Base-by-base conservation (phyloP, 2,329 filamentous ascomycete species). In the Pseudogymnoascus destructans region DNA sequence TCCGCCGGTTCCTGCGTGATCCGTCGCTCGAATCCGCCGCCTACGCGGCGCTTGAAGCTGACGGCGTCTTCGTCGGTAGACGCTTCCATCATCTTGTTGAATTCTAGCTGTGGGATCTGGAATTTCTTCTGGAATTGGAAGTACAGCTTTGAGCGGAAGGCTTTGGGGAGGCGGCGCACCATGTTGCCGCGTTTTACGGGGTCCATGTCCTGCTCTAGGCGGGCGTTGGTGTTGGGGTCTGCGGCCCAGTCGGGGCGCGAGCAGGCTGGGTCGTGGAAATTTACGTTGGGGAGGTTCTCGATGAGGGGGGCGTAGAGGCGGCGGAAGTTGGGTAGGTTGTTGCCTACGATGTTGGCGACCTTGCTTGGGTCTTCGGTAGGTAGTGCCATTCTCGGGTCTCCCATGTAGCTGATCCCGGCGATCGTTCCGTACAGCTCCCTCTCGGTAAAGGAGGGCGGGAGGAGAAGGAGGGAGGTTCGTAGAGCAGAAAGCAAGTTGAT, bases 71-170 rank as follows among this genome's bases (percentile, higher is more conserved):
- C 85, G 58, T 93, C 86, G 59, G 79, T 80, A 40, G 79, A 81
- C n/a, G 82, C 80, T 60, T 88, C 79, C 71, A 96, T 85, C 83
- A 97, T 91, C 66, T 82, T 79, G 66, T 87, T 77, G 70, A 95
- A 98, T 58, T 95, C 89, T 3, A 81, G 79, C 13, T 84, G 83
- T 0, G 92, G 89, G 42, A 98, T 93, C 59, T 81, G 79, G 67
- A 91, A 95, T 67, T 95, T 92, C 69, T 86, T 84, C 70, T 95
- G 91, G 71, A 96, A 98, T 66, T 91, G 84, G 71, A 95, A 95
- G 73, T 98, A 98, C 0, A 98, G 76, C 60, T 89, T 91, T 58
- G 87, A 82, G 35, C 93, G 82, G 77, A 98, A 97, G 5, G 84
- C 79, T 66, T 86, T 86, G 3, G 93, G 93, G 9, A 98, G 76